Evolutionary conservation across 352 stramenopile species (phyloP).

Genomic region (Globisporangium spinosum): DNA sequence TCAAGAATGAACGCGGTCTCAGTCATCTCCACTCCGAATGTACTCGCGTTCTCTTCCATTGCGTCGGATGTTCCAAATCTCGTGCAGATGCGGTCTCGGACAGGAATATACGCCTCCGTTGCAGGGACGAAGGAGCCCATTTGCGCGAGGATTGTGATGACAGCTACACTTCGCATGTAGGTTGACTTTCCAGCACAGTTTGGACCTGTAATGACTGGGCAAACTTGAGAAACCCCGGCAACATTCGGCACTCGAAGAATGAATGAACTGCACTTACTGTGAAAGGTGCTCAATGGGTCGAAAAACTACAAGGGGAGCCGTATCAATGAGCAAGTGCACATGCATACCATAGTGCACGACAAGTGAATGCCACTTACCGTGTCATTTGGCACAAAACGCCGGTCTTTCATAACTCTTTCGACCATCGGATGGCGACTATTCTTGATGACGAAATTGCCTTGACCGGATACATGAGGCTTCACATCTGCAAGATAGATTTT

Average conservation of each 20-base stretch:
- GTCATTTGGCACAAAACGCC: conserved; percentile 84
- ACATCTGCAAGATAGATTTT: conserved; percentile 38
- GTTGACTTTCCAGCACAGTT: conserved; percentile 92
- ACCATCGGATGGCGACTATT: conserved; percentile 77
- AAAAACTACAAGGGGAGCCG: conserved; percentile 43
- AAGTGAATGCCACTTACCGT: conserved; percentile 32
- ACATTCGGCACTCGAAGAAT: not conserved
- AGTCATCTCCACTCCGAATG: conserved; percentile 91
- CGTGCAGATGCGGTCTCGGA: conserved; percentile 89
- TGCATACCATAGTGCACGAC: not conserved
- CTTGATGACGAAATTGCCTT: conserved; percentile 80
- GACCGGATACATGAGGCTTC: conserved; percentile 55
- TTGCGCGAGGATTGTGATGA: conserved; percentile 90
- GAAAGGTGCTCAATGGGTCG: conserved; percentile 65
- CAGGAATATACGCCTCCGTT: conserved; percentile 67
- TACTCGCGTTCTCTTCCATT: conserved; percentile 92
- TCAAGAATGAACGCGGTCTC: conserved; percentile 87
- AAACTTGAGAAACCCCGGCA: conserved; percentile 16
- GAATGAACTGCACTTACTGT: conserved; percentile 36
- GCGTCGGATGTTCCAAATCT: conserved; percentile 90
- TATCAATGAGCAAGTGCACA: conserved; percentile 9
- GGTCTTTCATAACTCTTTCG: conserved; percentile 60
- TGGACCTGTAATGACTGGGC: conserved; percentile 81
- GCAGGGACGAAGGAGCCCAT: conserved; percentile 91
- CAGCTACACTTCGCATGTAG: conserved; percentile 75